Evolutionary conservation across 2,329 filamentous ascomycete species (phyloP), one percentile per base, ranked within the genome.

Genomic region (Botrytis squamosa): DNA sequence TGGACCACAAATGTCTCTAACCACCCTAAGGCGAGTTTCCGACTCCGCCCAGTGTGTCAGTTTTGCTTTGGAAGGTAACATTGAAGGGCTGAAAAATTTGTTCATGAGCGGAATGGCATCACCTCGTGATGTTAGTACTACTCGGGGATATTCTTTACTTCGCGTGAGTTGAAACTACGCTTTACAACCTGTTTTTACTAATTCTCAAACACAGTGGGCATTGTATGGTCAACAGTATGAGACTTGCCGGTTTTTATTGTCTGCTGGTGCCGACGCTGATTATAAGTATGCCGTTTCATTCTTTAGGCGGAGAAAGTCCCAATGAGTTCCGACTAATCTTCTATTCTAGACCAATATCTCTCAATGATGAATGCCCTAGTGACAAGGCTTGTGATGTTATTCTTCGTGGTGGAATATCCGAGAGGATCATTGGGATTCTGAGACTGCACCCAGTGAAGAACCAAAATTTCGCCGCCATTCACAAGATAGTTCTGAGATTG

Each of bases 321-420:
- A 12, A 67, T 25, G 42, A 72, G 72, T 4, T 22, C 9, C 4
- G 33, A 6, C 57, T 9, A 33, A 49, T 49, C 22, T 25, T 49
- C 18, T 36, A 5, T 9, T 36, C 25, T 42, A 64, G 62, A n/a
- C 70, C 74, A 20, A 70, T 73, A 25, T 38, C 40, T 20, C 59
- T n/a, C 25, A 42, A 70, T 52, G 74, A 75, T 60, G 55, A 74
- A 12, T 59, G 52, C 38, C 55, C 74, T n/a, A 70, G 74, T 29
- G 67, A 75, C 33, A 74, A 74, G 36, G 70, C 73, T 16, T 75
- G 46, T 55, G 73, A 73, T 67, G 46, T 71, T 55, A 62, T 73
- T 49, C 60, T 73, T 49, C 65, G 62, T 60, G 74, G 71, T 38
- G 38, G 49, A 64, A 29, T 75, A 14, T 60, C 55, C 52, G 62